phyloP scores from a whole-genome alignment of 345 rosid genomes.

The Aquilaria yunnanensis region DNA sequence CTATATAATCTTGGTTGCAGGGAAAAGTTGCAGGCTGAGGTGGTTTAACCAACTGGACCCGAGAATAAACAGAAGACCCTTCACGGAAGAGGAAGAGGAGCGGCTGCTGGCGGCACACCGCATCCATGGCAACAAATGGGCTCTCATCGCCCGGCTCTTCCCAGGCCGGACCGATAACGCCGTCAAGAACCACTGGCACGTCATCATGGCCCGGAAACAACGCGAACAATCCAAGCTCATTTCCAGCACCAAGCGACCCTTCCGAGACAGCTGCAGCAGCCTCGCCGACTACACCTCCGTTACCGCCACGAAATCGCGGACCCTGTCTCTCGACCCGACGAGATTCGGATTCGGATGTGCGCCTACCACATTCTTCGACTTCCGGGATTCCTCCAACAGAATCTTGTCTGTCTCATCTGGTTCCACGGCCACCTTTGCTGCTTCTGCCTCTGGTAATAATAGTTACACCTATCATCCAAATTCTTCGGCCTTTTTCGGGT shows the following conservation, averaged over 20 bases:
- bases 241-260: too few relatives aligned
- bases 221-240: conserved; percentile 34
- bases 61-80: conserved; percentile 51
- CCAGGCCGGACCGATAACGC: conserved; percentile 73
- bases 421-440: conserved; percentile 22
- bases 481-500: conserved; percentile 15
- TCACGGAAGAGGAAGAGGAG: conserved; percentile 62
- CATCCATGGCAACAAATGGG: conserved; percentile 68
- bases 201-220: conserved; percentile 55
- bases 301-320: conserved; percentile 14
- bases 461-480: conserved; percentile 15
- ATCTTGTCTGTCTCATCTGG: conserved; percentile 27
- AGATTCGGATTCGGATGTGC: conserved; percentile 25
- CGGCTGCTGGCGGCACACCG: conserved; percentile 46
- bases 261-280: too few relatives aligned
- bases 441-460: conserved; percentile 14
- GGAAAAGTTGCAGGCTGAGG: conserved; percentile 73
- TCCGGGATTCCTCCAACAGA: conserved; percentile 20
- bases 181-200: conserved; percentile 69
- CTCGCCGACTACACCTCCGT: too few relatives aligned
- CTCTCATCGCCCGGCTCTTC: conserved; percentile 43
- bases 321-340: conserved; percentile 21
- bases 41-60: conserved; percentile 82
- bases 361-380: conserved; percentile 23
- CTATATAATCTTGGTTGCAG: conserved; percentile 12